Evolutionary conservation across 1,284 basidiomycete species (phyloP).

Genomic region (Ceratobasidium sp.): DNA sequence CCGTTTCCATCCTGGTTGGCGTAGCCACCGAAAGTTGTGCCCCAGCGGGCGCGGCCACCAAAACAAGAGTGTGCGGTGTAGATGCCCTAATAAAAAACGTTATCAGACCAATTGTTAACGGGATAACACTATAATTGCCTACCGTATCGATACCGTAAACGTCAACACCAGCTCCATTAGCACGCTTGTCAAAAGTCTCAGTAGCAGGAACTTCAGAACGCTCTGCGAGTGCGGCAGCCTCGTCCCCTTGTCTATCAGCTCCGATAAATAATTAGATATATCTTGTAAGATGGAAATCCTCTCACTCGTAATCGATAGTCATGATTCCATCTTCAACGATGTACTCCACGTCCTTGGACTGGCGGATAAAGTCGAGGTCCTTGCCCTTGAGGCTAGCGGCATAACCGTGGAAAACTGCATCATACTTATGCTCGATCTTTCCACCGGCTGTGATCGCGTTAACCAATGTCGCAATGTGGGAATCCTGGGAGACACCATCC

Average conservation of each 20-base stretch:
- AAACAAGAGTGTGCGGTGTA: slow-evolving; percentile 18
- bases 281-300: too few species aligned
- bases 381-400: slow-evolving; percentile 36
- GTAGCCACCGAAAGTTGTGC: slow-evolving; percentile 7
- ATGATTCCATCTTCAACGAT: slow-evolving; percentile 27
- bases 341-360: slow-evolving; percentile 28
- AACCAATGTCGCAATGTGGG: slow-evolving; percentile 7
- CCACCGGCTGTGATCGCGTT: neutral
- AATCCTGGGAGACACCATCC: slow-evolving; percentile 27
- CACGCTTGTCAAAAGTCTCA: neutral
- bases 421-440: slow-evolving; percentile 34
- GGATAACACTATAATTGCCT: too few species aligned
- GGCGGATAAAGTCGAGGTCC: slow-evolving; percentile 33
- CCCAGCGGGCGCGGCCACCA: slow-evolving; percentile 28
- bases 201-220: neutral
- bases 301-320: slow-evolving; percentile 13
- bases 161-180: slow-evolving; percentile 21
- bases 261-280: neutral
- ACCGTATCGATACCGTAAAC: slow-evolving; percentile 41
- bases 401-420: slow-evolving; percentile 39
- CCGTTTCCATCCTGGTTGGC: slow-evolving; percentile 25
- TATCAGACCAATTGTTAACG: too few species aligned
- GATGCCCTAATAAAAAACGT: slow-evolving; percentile 28
- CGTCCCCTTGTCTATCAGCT: neutral
- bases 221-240: neutral